A percentile compares a stretch with the other conserved stretches of the same genome.
These are phyloP conservation scores for Cinnamomum chago DNA, from an alignment of 164 flowering plant genomes.

Conservation along the genomic window DNA sequence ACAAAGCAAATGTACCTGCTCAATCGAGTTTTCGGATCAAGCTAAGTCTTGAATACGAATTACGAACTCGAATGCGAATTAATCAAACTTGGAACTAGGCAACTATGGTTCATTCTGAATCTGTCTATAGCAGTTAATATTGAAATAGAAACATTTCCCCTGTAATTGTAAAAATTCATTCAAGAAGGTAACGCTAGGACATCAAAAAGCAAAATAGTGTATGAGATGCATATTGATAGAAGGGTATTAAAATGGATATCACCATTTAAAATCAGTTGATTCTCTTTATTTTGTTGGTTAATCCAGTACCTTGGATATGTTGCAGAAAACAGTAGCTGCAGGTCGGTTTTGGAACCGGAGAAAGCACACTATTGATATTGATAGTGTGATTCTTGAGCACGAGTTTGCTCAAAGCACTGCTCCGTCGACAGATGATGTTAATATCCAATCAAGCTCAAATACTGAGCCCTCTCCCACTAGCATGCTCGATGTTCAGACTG, in stretches of 20 bases:
- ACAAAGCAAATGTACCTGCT: too few relatives aligned
- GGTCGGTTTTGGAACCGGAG: conserved; percentile 54
- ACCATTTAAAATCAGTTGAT: too few relatives aligned
- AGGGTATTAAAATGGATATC: too few relatives aligned
- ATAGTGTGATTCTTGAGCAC: conserved; percentile 30
- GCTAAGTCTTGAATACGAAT: too few relatives aligned
- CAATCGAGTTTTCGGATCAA: too few relatives aligned
- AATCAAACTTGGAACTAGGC: too few relatives aligned
- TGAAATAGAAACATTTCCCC: neutral
- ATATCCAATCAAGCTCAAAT: conserved; percentile 27
- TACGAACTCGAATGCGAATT: too few relatives aligned
- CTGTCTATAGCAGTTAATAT: neutral
- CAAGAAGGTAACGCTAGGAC: too few relatives aligned
- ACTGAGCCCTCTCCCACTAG: conserved; percentile 32
- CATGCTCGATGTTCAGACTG: conserved; percentile 38
- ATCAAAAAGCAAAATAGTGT: too few relatives aligned
- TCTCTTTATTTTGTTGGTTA: neutral
- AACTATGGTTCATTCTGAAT: neutral
- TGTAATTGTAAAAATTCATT: neutral
- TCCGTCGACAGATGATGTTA: conserved; percentile 30
- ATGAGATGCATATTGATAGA: too few relatives aligned
- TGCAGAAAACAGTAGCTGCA: conserved; percentile 37
- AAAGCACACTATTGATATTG: conserved; percentile 50
- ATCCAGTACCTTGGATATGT: neutral
- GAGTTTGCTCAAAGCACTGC: conserved; percentile 30